Conservation (phyloP, 2,329 filamentous ascomycete species). For the Epichloe sp. region DNA sequence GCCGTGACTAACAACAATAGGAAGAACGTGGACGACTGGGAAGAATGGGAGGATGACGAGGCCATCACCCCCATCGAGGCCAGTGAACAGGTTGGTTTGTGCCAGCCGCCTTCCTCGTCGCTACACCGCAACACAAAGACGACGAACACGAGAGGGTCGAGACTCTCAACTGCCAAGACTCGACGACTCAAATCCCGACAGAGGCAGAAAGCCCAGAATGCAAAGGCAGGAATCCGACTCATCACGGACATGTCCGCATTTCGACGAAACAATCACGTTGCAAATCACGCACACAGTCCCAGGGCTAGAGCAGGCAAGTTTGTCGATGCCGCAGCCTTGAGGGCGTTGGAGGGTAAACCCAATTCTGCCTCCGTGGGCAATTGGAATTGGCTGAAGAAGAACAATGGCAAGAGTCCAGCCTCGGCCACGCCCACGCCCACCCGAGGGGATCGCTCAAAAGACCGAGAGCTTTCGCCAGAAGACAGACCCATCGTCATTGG, state of each 20-base stretch:
- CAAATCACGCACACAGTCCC: conserved; percentile 17
- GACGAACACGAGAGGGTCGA: conserved; percentile 14
- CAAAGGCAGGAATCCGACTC: conserved; percentile 50
- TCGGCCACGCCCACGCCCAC: conserved; percentile 15
- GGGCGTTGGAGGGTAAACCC: conserved; percentile 44
- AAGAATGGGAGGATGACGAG: conserved; percentile 40
- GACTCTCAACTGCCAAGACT: conserved; percentile 27
- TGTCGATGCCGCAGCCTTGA: conserved; percentile 45
- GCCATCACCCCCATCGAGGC: conserved; percentile 26
- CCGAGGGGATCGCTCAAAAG: conserved; percentile 14
- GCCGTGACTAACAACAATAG: background rate
- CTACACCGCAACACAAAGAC: conserved; percentile 8
- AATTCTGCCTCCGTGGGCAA: conserved; percentile 41
- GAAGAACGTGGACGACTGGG: conserved; percentile 31
- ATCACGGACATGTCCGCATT: conserved; percentile 54
- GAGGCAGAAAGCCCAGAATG: conserved; percentile 47
- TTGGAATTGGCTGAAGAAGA: conserved; percentile 42
- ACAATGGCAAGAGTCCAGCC: conserved; percentile 18
- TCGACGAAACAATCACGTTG: conserved; percentile 29
- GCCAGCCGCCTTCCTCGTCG: conserved; percentile 7
- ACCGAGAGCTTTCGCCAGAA: conserved; percentile 47
- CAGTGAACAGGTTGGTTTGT: conserved; percentile 19
- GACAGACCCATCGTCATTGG: conserved; percentile 64
- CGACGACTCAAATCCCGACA: conserved; percentile 42
- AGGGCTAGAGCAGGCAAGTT: conserved; percentile 30